Base-by-base conservation (phyloP, 208 protist genomes). In the Acanthamoeba polyphaga region DNA sequence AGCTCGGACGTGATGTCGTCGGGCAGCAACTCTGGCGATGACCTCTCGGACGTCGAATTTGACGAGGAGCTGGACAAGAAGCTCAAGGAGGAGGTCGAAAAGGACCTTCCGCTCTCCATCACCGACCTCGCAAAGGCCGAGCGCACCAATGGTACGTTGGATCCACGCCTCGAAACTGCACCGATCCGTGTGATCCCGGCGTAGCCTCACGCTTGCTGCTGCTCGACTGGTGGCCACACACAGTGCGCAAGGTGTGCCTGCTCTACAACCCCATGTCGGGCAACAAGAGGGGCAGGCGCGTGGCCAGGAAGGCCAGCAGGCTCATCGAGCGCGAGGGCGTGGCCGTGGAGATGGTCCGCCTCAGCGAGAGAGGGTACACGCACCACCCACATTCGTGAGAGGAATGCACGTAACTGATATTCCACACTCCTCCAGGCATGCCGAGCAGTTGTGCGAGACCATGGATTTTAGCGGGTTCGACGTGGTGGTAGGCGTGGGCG, bases 241-340 rank as follows among this genome's bases (percentile, higher is more conserved):
- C 70, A 92, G 85, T 92, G 85, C 55, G 64, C 27, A 92, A 92
- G 55, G 43, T 92, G 9, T 92, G 32, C n/a, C 32, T 92, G 55
- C n/a, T 92, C 24, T 92, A 92, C 58, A 92, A 92, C 58, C 85
- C 85, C 22, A 92, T 92, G 85, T 64, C 85, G 34, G 85, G 85
- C 58, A 92, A 92, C 85, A 92, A 92, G 64, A 17, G 85, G 12
- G 85, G 85, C 24, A 27, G 64, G 15, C n/a, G 38, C 32, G 55
- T 92, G 60, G 64, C 64, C 60, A 17, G 58, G 24, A 92, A 92
- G 43, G 85, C 85, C 24, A 34, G 19, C 32, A 49, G 22, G 64
- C 55, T 92, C 12, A 27, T 92, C 38, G 58, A 64, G 32, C 55
- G 85, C 19, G 85, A 92, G 17, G 58, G 58, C 22, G 85, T 92